Evolutionary conservation across 1,284 basidiomycete genomes (phyloP).

Genomic region (Ganoderma boninense): DNA sequence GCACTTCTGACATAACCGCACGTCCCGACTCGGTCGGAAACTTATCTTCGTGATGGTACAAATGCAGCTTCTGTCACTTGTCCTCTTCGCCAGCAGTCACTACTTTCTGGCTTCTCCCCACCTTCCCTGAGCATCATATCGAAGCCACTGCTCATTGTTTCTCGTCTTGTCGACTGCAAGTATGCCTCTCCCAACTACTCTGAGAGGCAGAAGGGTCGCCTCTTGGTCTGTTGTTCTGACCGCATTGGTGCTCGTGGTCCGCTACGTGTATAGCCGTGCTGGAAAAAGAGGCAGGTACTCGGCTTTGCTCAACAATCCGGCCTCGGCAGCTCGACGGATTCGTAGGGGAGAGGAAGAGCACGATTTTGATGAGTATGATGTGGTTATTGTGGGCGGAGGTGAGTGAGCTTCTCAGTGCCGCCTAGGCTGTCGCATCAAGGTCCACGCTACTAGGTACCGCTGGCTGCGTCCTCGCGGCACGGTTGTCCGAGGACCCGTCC

Average conservation of each 20-base stretch:
- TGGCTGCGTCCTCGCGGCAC: slow-evolving; percentile 72
- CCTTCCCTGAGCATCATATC: not conserved
- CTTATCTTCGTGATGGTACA: not conserved
- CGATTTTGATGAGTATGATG: slow-evolving; percentile 58
- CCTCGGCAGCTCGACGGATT: slow-evolving; percentile 26
- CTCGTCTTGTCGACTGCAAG: not conserved
- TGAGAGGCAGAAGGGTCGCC: not conserved
- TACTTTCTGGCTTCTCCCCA: not conserved
- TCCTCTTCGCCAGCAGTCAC: not conserved
- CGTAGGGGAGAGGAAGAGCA: slow-evolving; percentile 22
- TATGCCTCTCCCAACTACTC: not conserved
- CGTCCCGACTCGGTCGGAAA: not conserved
- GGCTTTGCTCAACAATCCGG: slow-evolving; percentile 24
- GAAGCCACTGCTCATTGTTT: not conserved
- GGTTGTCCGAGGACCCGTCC: slow-evolving; percentile 66
- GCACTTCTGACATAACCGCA: not conserved
- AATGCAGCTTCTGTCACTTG: not conserved
- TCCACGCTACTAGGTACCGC: slow-evolving; percentile 63
- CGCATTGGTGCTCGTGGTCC: slow-evolving; percentile 18
- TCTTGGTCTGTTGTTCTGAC: slow-evolving; percentile 5
- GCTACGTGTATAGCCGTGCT: slow-evolving; percentile 22
- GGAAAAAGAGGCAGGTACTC: slow-evolving; percentile 6
- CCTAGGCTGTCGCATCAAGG: not conserved
- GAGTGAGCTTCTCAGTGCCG: slow-evolving; percentile 3
- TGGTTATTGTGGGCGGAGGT: slow-evolving; percentile 74